phyloP scores from a whole-genome alignment of 2,329 filamentous ascomycete species.

The Nannizziopsis arthrosporioides region DNA sequence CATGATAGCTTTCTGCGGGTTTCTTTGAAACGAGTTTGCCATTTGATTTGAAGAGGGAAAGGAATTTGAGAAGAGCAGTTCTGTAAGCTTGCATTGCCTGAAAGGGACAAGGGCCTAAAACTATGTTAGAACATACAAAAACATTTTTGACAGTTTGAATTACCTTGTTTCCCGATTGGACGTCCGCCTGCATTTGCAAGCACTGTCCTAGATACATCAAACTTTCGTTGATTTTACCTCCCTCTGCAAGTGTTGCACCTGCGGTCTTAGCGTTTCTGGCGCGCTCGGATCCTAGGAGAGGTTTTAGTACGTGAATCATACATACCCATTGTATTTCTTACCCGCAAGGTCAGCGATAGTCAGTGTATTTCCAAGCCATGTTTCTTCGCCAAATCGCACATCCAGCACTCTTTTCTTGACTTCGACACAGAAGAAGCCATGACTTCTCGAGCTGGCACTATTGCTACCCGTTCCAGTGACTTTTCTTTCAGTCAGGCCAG shows the following conservation, averaged over 20 bases:
- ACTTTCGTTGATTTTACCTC: slow-evolving; percentile 96
- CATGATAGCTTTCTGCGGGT: slow-evolving; percentile 82
- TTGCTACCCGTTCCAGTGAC: slow-evolving; percentile 89
- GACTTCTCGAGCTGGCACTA: slow-evolving; percentile 79
- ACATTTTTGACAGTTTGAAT: background rate
- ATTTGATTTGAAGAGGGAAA: slow-evolving; percentile 53
- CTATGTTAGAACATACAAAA: background rate
- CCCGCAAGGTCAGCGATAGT: slow-evolving; percentile 88
- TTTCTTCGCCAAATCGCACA: slow-evolving; percentile 41
- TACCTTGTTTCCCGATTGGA: slow-evolving; percentile 62
- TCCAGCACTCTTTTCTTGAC: slow-evolving; percentile 63
- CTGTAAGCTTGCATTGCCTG: slow-evolving; percentile 73
- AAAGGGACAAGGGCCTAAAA: slow-evolving; percentile 62
- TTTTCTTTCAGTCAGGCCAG: slow-evolving; percentile 72
- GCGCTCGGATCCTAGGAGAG: slow-evolving; percentile 58
- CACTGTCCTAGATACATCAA: slow-evolving; percentile 98
- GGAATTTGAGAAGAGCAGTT: slow-evolving; percentile 77
- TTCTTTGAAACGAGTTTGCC: slow-evolving; percentile 33
- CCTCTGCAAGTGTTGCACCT: slow-evolving; percentile 82
- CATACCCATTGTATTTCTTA: slow-evolving; percentile 20
- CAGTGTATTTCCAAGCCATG: slow-evolving; percentile 66
- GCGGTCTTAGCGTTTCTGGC: slow-evolving; percentile 89
- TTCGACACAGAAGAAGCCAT: slow-evolving; percentile 93
- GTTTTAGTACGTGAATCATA: slow-evolving; percentile 15
- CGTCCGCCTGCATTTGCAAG: slow-evolving; percentile 83